Evolutionary conservation across 2,329 filamentous ascomycete species (phyloP), one percentile per base, ranked within the genome.

Genomic region (Trichoderma endophyticum): DNA sequence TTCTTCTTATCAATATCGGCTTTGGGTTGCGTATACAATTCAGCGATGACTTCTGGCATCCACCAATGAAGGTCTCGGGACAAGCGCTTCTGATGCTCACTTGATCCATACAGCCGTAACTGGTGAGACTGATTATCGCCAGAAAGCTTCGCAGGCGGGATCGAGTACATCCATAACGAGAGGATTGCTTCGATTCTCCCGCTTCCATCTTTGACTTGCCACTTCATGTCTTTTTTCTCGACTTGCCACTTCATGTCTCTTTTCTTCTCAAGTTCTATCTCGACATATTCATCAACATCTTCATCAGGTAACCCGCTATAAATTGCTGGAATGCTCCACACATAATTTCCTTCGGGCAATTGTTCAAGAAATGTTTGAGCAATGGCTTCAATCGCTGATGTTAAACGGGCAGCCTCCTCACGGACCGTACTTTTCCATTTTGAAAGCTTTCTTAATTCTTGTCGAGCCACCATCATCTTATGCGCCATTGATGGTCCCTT

Each of bases 91-190:
- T 51, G 2, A 1, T 51, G 43, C 43, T 51, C 18, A 6, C 14
- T 26, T 14, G 43, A 4, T 43, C 43, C 63, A 56, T 36, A 65
- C 2, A 56, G 3, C 2, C 63, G 28, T 1, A 65, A 1, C 7
- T 15, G 28, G 7, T 14, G 43, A 15, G 3, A 2, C 3, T 21
- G 28, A 4, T 32, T 5, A n/a, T 1, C 18, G 1, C 8, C 6
- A 1, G 14, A 12, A 26, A 5, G 7, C 1, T 36, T 12, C 14
- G 14, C 15, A 3, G 28, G 28, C 6, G 43, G 4, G 0, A 1
- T n/a, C 12, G 72, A 74, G 72, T 75, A 79, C 0, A 79, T 12
- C 79, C 79, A 80, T 4, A 80, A 64, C 1, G 79, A 80, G 18
- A 80, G 72, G 0, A 73, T 77, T 4, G 79, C 77, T 11, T 80